Evolutionary conservation across 805 yeast genomes (phyloP), one percentile per base, ranked within the genome.

Genomic region (Citeromyces nyonsensis): DNA sequence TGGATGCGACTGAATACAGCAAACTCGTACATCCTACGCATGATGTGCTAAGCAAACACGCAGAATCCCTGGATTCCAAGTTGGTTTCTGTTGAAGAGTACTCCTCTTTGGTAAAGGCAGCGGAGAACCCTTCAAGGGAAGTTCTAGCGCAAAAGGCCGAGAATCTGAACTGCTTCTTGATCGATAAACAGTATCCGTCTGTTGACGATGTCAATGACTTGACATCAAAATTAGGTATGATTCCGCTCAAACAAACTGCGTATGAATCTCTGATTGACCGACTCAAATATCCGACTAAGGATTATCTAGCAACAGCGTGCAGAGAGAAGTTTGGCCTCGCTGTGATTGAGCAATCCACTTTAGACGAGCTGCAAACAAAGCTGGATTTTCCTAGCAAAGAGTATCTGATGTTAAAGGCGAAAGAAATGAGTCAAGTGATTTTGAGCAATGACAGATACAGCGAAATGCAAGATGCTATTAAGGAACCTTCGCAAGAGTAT

Each of bases 201-300:
- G 14, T 27, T 15, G 28, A 24, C 18, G n/a, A 37, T 7, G n/a
- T 39, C 13, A 40, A 39, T 12, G 25, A 34, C 15, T 31, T 42
- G 29, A 37, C 36, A 15, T 15, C 33, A 18, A 35, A 36, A 30
- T 42, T 33, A 20, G 43, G 38, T 6, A 14, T 47, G 11, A 41
- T 51, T 3, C 43, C 47, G 30, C 36, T 10, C 45, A 43, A 10
- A 47, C 48, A 28, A 33, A 36, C 12, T 36, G 40, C 24, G 39
- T 37, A 32, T 37, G 40, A 29, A 44, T 41, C 24, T 38, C 44
- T 26, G 41, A 12, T 12, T 9, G 27, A 15, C 4, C 14, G 18
- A 9, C 27, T 25, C n/a, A 12, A 30, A 9, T 11, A 34, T 14
- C 41, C 41, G 14, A 33, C 37, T 10, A 41, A 40, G 26, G 33